These are phyloP conservation scores for Boletus rubropictus DNA, from an alignment of 768 basidiomycete genomes.

Conservation along the genomic window DNA sequence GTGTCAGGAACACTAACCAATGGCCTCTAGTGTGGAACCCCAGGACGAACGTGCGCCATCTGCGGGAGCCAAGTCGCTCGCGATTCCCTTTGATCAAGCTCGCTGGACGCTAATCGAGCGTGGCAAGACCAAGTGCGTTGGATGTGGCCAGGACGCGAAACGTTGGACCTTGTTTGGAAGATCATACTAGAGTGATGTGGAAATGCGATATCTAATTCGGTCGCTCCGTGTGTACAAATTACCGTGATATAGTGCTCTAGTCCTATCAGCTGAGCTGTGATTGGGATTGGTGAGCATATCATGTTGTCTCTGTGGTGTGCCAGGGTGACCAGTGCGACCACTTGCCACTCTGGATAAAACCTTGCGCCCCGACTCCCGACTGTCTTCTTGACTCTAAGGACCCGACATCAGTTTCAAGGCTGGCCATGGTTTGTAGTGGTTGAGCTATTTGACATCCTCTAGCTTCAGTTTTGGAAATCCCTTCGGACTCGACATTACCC, in stretches of 20 bases:
- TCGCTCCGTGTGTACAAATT: neutral
- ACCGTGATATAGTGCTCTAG: neutral
- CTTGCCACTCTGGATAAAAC: neutral
- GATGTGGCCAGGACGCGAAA: slow-evolving; percentile 84
- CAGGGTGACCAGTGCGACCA: neutral
- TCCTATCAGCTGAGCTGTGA: neutral
- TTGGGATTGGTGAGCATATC: neutral
- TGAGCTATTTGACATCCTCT: neutral
- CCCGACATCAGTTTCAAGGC: no score
- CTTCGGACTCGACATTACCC: neutral
- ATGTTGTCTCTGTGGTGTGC: neutral
- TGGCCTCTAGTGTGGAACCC: slow-evolving; percentile 58
- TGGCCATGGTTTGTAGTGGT: no score
- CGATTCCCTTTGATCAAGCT: slow-evolving; percentile 92
- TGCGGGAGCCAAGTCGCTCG: slow-evolving; percentile 94
- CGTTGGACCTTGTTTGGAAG: slow-evolving; percentile 97
- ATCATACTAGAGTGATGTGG: slow-evolving; percentile 50
- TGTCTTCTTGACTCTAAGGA: neutral
- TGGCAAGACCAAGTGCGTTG: slow-evolving; percentile 86
- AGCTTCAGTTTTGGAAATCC: neutral
- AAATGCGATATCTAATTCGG: neutral
- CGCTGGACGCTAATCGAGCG: slow-evolving; percentile 74
- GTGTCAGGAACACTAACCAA: neutral
- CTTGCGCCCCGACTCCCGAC: neutral
- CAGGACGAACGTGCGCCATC: slow-evolving; percentile 94